Evolutionary conservation across 73 alveolate genomes (phyloP).

Genomic region (Uronychia binucleata): DNA sequence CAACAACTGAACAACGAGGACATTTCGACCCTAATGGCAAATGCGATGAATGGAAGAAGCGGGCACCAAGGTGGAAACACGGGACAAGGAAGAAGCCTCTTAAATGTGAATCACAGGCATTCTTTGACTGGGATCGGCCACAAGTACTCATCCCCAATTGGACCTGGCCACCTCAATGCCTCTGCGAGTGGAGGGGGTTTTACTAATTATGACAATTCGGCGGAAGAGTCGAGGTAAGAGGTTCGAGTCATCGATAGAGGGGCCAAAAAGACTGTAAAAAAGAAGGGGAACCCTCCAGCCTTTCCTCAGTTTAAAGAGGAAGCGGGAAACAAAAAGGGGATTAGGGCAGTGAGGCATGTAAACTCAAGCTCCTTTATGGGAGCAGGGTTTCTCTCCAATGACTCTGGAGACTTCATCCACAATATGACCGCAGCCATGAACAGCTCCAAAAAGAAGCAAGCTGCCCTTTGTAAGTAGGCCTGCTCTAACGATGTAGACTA

Average conservation of each 20-base stretch:
- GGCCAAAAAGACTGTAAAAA: neutral
- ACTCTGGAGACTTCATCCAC: neutral
- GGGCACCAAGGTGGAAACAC: neutral
- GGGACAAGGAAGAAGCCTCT: no score
- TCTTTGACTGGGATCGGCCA: neutral
- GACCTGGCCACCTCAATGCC: neutral
- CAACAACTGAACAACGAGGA: neutral
- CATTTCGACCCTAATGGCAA: neutral
- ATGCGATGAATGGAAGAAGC: neutral
- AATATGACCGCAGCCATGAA: neutral
- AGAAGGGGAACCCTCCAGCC: neutral
- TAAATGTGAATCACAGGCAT: neutral
- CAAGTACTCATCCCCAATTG: neutral
- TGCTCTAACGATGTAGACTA: neutral
- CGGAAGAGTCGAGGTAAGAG: neutral
- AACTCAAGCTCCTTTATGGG: neutral
- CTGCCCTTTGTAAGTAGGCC: neutral
- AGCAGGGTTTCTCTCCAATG: neutral
- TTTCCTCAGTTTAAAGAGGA: neutral
- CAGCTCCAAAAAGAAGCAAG: neutral
- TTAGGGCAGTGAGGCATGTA: neutral
- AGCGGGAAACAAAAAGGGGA: neutral
- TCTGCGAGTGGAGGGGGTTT: neutral
- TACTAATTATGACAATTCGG: neutral
- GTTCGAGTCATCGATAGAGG: neutral